These are phyloP conservation scores for Tylopilus rubrobrunneus DNA, from an alignment of 768 basidiomycete species.

Conservation along the genomic window DNA sequence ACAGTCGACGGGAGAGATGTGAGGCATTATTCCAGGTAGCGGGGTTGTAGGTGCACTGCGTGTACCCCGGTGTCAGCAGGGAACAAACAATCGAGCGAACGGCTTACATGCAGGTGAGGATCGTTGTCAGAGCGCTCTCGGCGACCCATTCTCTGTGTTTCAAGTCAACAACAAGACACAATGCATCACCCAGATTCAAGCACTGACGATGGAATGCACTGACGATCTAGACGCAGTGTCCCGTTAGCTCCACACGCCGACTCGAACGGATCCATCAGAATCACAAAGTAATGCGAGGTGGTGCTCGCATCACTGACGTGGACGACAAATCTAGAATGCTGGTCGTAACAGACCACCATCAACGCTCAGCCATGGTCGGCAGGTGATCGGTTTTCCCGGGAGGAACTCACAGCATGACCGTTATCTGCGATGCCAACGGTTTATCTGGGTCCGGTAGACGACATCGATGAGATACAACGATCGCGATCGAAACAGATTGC, in stretches of 20 bases:
- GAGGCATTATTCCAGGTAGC: too few relatives aligned
- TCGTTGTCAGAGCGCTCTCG: background rate
- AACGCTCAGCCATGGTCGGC: background rate
- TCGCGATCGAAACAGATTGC: background rate
- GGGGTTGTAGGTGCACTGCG: background rate
- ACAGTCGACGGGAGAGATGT: too few relatives aligned
- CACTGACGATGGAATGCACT: background rate
- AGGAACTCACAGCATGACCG: too few relatives aligned
- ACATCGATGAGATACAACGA: background rate
- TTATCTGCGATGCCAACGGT: too few relatives aligned
- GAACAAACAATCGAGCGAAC: background rate
- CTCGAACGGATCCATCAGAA: too few relatives aligned
- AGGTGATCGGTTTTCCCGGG: background rate
- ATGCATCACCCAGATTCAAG: background rate
- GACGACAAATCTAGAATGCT: slow-evolving; percentile 2
- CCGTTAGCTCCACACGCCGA: too few relatives aligned
- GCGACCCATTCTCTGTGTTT: background rate
- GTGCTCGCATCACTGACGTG: background rate
- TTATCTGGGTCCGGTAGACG: too few relatives aligned
- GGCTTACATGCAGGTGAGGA: slow-evolving; percentile 3
- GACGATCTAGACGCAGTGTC: background rate
- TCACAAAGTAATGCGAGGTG: too few relatives aligned
- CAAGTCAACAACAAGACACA: background rate
- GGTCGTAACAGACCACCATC: background rate
- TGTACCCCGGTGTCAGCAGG: too few relatives aligned